These are phyloP conservation scores for Breynia disticha DNA, from an alignment of 441 rosid species.

Conservation along the genomic window DNA sequence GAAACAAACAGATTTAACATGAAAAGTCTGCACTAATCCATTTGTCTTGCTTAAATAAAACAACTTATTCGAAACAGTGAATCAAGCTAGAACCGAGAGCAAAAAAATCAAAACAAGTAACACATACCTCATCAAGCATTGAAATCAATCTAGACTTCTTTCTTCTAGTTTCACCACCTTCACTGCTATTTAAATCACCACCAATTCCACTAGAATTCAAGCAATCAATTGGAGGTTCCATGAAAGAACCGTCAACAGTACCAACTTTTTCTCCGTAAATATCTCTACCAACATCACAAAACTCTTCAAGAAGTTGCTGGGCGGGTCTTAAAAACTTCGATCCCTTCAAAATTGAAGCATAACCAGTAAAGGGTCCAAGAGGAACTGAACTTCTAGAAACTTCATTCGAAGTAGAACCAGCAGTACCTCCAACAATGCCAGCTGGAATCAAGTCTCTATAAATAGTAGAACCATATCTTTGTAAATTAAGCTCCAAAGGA, in stretches of 20 bases:
- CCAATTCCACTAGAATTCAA: constrained; percentile 23
- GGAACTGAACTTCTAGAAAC: constrained; percentile 35
- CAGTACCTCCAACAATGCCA: constrained; percentile 20
- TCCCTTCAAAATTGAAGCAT: constrained; percentile 66
- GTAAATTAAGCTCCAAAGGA: constrained; percentile 47
- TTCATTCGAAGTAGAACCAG: constrained; percentile 32
- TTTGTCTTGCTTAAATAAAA: neutral
- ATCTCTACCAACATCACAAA: constrained; percentile 55
- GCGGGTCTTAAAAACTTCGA: constrained; percentile 85
- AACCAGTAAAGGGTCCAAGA: constrained; percentile 72
- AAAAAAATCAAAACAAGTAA: neutral
- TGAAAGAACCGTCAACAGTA: constrained; percentile 37
- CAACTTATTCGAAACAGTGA: neutral
- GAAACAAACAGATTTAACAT: constrained; percentile 19
- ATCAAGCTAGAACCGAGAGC: neutral
- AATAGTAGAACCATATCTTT: constrained; percentile 29
- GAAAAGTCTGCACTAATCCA: constrained; percentile 2
- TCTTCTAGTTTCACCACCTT: constrained; percentile 39
- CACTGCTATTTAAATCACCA: constrained; percentile 26
- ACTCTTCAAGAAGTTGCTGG: constrained; percentile 67
- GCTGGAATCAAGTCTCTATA: constrained; percentile 26
- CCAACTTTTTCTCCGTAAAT: constrained; percentile 34
- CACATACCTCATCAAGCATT: constrained; percentile 76
- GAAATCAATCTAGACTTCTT: constrained; percentile 71
- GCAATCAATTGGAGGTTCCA: constrained; percentile 49